Percentiles rank a stretch among this genome's conserved stretches.
Evolutionary conservation across 345 rosid species (phyloP).

Genomic region (Pistacia integerrima): DNA sequence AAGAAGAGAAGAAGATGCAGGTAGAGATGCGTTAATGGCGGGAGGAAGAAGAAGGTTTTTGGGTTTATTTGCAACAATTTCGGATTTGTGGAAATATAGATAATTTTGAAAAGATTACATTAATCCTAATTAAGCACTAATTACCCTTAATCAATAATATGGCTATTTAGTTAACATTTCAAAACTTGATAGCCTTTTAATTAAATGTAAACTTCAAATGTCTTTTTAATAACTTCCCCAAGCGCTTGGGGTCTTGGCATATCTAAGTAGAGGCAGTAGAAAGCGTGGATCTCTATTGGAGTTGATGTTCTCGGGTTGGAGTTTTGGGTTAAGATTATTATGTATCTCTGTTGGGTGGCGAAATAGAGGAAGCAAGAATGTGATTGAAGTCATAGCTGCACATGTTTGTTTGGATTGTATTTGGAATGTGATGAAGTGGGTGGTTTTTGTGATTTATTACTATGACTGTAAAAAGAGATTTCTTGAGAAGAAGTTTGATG

Average conservation of each 20-base stretch:
- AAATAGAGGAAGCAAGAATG: neutral
- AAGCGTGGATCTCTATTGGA: conserved; percentile 20
- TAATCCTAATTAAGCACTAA: no score
- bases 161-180: no score
- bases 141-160: no score
- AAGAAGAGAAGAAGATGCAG: no score
- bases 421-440: conserved; percentile 30
- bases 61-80: no score
- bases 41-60: no score
- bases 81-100: no score
- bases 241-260: conserved; percentile 25
- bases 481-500: conserved; percentile 29
- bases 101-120: no score
- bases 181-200: no score
- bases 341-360: conserved; percentile 20
- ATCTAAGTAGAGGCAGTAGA: conserved; percentile 34
- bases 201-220: no score
- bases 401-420: conserved; percentile 21
- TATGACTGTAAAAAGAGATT: conserved; percentile 28
- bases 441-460: conserved; percentile 25
- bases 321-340: conserved; percentile 20
- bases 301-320: conserved; percentile 27
- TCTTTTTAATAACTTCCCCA: no score
- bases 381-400: neutral
- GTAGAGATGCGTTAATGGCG: no score